Base-by-base conservation (phyloP, 2,329 filamentous ascomycete species). In the Nannizziopsis barbatae region DNA sequence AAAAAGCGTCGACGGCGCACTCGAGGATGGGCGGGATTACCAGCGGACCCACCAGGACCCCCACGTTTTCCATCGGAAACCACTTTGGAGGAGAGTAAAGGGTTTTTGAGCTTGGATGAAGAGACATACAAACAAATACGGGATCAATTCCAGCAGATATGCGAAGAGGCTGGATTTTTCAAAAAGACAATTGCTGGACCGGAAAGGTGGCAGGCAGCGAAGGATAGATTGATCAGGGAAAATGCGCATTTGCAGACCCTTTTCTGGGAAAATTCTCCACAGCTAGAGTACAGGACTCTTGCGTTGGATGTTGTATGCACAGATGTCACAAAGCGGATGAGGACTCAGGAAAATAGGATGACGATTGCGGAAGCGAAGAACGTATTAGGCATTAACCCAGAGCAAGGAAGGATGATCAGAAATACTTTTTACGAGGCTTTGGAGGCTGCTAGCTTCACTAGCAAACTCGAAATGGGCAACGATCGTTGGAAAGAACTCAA, bases 61-160 rank as follows among this genome's bases (percentile, higher is more conserved):
- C 80, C 83, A 11, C 78, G 86, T 17, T 92, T 87, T 54, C 84
- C 84, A 1, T 90, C 85, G 0, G 86, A 92, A 63, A 89, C 83
- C 10, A 89, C 85, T 0, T 76, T 92, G 50, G 82, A 86, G 55
- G 84, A 90, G 64, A 82, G 83, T 59, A 86, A 87, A 59, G 73
- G 74, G 10, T 83, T 81, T 51, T 70, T 93, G 22, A 71, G 68
- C 33, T 70, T 93, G 31, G 77, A 83, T 57, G 76, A 74, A 42
- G 64, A 71, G 1, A 68, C 76, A 37, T 92, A 92, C 61, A 74
- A 73, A 30, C 67, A 77, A 50, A 64, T 86, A 12, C 76, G 86
- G 27, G 72, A 79, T 42, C 75, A 76, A 22, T 92, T 88, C 55
- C 76, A 82, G 56, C 68, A 67, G 8, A 84, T 92, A 11, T 90